Evolutionary conservation across 208 protist genomes (phyloP).

Genomic region (Leishmania tropica): DNA sequence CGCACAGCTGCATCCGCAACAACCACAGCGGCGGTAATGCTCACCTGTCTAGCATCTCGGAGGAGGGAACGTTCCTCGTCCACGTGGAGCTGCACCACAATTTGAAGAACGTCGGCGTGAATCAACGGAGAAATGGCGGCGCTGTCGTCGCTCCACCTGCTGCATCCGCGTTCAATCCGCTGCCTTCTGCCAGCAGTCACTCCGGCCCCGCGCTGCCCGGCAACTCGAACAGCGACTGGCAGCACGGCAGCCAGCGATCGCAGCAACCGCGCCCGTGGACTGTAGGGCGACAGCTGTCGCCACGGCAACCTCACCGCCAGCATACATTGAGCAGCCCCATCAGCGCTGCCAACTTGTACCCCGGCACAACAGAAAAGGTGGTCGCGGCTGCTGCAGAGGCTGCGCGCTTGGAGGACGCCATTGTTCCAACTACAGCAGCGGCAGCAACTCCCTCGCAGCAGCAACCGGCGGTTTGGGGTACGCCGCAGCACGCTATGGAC

Average conservation of each 20-base stretch:
- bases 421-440: background rate
- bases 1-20: background rate
- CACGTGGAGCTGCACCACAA: slow-evolving; percentile 1
- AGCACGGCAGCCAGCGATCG: background rate
- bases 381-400: background rate
- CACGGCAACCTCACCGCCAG: background rate
- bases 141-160: background rate
- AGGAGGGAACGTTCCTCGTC: background rate
- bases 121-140: background rate
- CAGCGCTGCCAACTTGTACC: background rate
- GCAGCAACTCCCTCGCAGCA: background rate
- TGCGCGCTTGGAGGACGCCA: background rate
- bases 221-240: slow-evolving; percentile 17
- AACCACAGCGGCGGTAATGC: background rate
- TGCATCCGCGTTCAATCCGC: background rate
- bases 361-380: background rate
- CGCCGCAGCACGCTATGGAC: background rate
- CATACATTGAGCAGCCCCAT: background rate
- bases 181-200: slow-evolving; percentile 8
- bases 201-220: slow-evolving; percentile 9
- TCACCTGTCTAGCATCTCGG: background rate
- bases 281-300: background rate
- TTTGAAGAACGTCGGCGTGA: background rate
- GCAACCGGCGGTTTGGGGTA: background rate
- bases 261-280: slow-evolving; percentile 5